phyloP scores from a whole-genome alignment of 495 filamentous ascomycete species.

The Pyronema omphalodes region DNA sequence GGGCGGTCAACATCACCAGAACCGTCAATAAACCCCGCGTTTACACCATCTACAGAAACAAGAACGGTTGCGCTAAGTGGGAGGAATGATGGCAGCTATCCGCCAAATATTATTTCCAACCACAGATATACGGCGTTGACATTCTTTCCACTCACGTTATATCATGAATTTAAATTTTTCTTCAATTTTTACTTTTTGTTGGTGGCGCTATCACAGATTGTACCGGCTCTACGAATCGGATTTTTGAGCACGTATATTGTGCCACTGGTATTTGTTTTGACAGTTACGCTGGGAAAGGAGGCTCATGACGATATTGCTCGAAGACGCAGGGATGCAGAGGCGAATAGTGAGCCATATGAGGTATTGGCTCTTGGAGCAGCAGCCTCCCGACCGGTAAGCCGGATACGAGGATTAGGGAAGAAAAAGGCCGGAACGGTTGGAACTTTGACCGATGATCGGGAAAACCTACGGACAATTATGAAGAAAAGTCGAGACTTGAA shows the following conservation, averaged over 20 bases:
- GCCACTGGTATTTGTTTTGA: conserved; percentile 76
- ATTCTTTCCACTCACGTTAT: conserved; percentile 83
- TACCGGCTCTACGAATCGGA: conserved; percentile 75
- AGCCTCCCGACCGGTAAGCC: not conserved
- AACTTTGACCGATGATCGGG: conserved; percentile 26
- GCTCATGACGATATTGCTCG: conserved; percentile 84
- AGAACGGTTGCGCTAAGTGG: conserved; percentile 9
- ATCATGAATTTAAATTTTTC: conserved; percentile 98
- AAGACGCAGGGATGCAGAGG: conserved; percentile 71
- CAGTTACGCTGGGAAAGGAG: conserved; percentile 87
- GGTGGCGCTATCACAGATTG: conserved; percentile 81
- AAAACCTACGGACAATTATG: conserved; percentile 35
- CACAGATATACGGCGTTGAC: conserved; percentile 95
- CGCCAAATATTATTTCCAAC: conserved; percentile 82
- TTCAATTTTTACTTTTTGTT: conserved; percentile 98
- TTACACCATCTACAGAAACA: conserved; percentile 16
- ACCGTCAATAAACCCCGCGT: conserved; percentile 11
- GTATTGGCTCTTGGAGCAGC: conserved; percentile 42
- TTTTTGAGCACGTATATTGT: conserved; percentile 90
- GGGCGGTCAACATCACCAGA: not conserved
- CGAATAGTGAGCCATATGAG: conserved; percentile 79
- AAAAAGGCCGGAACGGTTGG: conserved; percentile 35
- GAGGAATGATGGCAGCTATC: conserved; percentile 17
- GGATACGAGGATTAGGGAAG: conserved; percentile 17
- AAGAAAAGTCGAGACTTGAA: conserved; percentile 79